phyloP scores from a whole-genome alignment of 2,329 filamentous ascomycete genomes.

The Domatiomyces catenatus region DNA sequence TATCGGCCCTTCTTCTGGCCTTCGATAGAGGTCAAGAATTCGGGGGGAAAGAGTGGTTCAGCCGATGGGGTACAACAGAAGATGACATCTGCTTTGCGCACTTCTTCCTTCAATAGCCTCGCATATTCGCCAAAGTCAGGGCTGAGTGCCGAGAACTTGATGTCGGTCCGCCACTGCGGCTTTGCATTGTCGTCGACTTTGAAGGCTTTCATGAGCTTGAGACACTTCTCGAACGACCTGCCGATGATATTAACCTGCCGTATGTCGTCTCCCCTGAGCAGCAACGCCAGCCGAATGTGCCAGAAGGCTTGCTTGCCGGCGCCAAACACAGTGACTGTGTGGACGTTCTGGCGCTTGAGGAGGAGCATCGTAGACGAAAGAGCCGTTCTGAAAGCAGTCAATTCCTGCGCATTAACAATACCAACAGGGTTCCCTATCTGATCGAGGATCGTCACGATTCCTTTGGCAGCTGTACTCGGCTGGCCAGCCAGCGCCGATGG shows the following conservation, averaged over 20 bases:
- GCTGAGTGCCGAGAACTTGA: conserved; percentile 56
- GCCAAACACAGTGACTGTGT: conserved; percentile 70
- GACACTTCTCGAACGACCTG: conserved; percentile 36
- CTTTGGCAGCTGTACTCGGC: conserved; percentile 35
- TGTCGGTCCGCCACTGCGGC: conserved; percentile 46
- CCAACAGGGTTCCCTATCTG: conserved; percentile 42
- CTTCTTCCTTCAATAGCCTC: conserved; percentile 53
- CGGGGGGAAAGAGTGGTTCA: conserved; percentile 57
- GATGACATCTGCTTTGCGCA: conserved; percentile 59
- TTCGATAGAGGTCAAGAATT: conserved; percentile 50
- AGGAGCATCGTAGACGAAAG: conserved; percentile 46
- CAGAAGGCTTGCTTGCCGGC: conserved; percentile 84
- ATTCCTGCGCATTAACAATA: conserved; percentile 50
- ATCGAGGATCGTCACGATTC: conserved; percentile 46
- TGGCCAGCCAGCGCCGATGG: conserved; percentile 21
- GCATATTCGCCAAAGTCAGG: conserved; percentile 54
- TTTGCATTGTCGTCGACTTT: conserved; percentile 33
- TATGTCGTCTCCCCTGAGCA: conserved; percentile 50
- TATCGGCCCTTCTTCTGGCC: conserved; percentile 30
- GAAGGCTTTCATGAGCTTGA: conserved; percentile 36
- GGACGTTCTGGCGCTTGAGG: conserved; percentile 51
- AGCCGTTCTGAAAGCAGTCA: conserved; percentile 55
- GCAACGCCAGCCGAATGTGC: conserved; percentile 73
- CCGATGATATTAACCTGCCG: conserved; percentile 73
- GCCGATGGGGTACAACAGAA: conserved; percentile 76